A percentile compares a stretch with the other conserved stretches of the same genome.
Evolutionary conservation across 2,329 filamentous ascomycete species (phyloP).

Genomic region (Diaporthe citriasiana): DNA sequence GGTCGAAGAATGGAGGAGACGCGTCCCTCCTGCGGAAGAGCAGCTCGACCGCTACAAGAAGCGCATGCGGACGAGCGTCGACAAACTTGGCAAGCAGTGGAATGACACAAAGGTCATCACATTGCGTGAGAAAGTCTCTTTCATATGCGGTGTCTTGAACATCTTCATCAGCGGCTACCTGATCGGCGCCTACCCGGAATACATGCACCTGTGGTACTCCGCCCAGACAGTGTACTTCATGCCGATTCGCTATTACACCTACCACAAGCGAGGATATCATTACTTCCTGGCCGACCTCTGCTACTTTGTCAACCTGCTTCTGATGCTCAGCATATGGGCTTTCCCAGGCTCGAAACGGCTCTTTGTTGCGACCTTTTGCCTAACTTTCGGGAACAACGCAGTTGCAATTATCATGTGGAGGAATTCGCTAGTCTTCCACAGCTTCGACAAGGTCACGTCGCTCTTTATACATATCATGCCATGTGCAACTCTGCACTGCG

Average conservation of each 20-base stretch:
- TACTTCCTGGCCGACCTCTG: slow-evolving; percentile 98
- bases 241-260: slow-evolving; percentile 94
- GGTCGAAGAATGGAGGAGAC: slow-evolving; percentile 91
- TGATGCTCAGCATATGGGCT: slow-evolving; percentile 86
- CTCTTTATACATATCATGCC: slow-evolving; percentile 99
- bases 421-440: slow-evolving; percentile 98
- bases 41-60: slow-evolving; percentile 91
- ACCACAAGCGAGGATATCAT: slow-evolving; percentile 91
- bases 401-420: slow-evolving; percentile 99
- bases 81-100: slow-evolving; percentile 87
- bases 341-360: slow-evolving; percentile 92
- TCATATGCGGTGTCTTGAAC: slow-evolving; percentile 96
- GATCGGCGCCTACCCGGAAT: slow-evolving; percentile 86
- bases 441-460: slow-evolving; percentile 96
- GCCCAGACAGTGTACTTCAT: slow-evolving; percentile 92
- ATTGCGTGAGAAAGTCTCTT: slow-evolving; percentile 91
- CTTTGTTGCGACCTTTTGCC: slow-evolving; percentile 91
- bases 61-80: slow-evolving; percentile 90
- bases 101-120: slow-evolving; percentile 92
- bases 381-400: slow-evolving; percentile 96
- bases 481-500: slow-evolving; percentile 90
- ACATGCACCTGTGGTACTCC: slow-evolving; percentile 95
- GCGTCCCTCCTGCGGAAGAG: slow-evolving; percentile 89
- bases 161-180: slow-evolving; percentile 97
- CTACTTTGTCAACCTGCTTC: slow-evolving; percentile 95